A percentile compares a stretch with the other conserved stretches of the same genome.
Conservation (phyloP, 2,329 filamentous ascomycete genomes). For the Venturiaceae sp. region DNA sequence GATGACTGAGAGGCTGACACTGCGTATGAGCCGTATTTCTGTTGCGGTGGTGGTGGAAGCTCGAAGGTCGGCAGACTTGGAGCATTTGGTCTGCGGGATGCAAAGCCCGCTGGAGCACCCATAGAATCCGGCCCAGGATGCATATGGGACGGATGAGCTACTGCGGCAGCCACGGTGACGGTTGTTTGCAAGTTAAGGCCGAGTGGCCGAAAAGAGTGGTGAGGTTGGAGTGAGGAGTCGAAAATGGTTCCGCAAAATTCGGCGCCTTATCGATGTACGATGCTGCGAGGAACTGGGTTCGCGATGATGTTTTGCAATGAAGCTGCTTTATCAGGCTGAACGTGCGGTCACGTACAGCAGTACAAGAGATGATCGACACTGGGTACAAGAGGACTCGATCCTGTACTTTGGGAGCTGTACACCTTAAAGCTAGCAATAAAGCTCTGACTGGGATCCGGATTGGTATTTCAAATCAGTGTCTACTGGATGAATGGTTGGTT, state of each 20-base stretch:
- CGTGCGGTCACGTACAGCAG: neutral
- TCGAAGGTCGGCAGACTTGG: slow-evolving; percentile 60
- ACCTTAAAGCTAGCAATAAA: neutral
- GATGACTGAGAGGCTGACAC: slow-evolving; percentile 34
- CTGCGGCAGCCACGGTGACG: slow-evolving; percentile 54
- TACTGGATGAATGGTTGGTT: neutral
- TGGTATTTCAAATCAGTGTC: neutral
- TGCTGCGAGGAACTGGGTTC: neutral
- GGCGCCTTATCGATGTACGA: neutral
- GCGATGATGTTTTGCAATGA: neutral
- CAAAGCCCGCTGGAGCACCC: slow-evolving; percentile 55
- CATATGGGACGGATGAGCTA: slow-evolving; percentile 52
- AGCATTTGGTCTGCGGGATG: slow-evolving; percentile 60
- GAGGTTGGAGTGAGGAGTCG: neutral
- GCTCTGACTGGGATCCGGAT: neutral
- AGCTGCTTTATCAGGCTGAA: slow-evolving; percentile 3
- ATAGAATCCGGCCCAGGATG: slow-evolving; percentile 49
- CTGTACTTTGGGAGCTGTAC: slow-evolving; percentile 2
- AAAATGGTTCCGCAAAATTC: neutral
- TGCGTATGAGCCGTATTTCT: slow-evolving; percentile 38
- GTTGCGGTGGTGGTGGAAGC: slow-evolving; percentile 34
- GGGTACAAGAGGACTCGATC: neutral
- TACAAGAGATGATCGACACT: neutral
- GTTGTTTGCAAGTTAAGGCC: slow-evolving; percentile 32
- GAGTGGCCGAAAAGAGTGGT: slow-evolving; percentile 22